Base-by-base conservation (phyloP, 176 grass and related monocot genomes). In the Avena atlantica region DNA sequence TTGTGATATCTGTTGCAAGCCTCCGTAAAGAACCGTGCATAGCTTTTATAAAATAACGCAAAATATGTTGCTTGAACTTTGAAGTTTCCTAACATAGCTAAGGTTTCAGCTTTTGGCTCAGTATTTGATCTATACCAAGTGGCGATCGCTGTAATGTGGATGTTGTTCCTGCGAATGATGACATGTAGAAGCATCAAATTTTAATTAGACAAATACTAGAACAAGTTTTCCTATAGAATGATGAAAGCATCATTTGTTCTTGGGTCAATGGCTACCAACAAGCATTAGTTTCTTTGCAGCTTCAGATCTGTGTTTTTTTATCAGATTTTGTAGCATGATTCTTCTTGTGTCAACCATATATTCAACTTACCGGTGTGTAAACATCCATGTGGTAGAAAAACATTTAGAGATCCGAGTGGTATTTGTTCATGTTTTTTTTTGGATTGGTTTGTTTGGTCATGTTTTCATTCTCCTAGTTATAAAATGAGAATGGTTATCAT, bases 11-110 rank as follows among this genome's bases (percentile, higher is more conserved):
- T 57, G 64, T 61, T 76, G 3, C 69, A 24, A 80, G 25, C 29
- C 49, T 34, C 31, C 31, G 31, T 9, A 6, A 55, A 5, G 31
- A 36, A 79, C 87, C 3, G 8, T 42, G 40, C 70, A 69, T 40
- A 24, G 19, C 37, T 64, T 67, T 23, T 52, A 20, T 57, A 56
- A 70, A 66, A 44, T 7, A 23, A 23, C 16, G 40, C 4, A 15
- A 50, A 15, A 50, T 47, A 7, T 5, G 55, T 76, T 19, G 59
- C 17, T 83, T 12, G 12, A 65, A 84, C 79, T 44, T 83, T 12
- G 12, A 65, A 84, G 79, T 44, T 85, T 79, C 70, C 31, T 79
- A 37, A 53, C 12, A 5, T 51, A 48, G 31, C 51, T 15, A 4
- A 11, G 44, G 25, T 71, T 48, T 70, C 20, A 25, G 42, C 55